Evolutionary conservation across 2,329 filamentous ascomycete genomes (phyloP).

Genomic region (Monascus ruber): DNA sequence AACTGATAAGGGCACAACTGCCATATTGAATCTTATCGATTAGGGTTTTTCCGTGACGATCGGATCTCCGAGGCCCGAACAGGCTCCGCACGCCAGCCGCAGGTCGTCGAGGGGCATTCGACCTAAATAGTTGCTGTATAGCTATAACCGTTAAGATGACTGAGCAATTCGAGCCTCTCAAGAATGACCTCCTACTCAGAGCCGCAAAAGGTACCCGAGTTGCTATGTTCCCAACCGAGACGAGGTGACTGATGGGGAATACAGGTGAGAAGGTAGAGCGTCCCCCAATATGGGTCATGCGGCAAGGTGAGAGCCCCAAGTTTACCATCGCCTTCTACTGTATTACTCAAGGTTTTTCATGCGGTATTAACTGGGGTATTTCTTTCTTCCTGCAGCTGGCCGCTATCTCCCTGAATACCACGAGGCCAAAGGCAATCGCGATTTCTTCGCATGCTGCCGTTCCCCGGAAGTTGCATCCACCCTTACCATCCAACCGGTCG

Average conservation of each 20-base stretch:
- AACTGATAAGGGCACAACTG: neutral
- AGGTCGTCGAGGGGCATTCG: too few species aligned
- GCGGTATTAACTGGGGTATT: neutral
- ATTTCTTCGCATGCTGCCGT: slow-evolving; percentile 98
- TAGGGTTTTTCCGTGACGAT: neutral
- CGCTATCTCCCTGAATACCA: slow-evolving; percentile 98
- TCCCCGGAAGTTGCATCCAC: slow-evolving; percentile 85
- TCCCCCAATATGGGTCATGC: slow-evolving; percentile 98
- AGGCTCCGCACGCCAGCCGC: too few species aligned
- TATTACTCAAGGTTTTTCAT: neutral
- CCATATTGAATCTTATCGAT: neutral
- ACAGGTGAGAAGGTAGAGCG: slow-evolving; percentile 81
- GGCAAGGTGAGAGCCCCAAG: slow-evolving; percentile 58
- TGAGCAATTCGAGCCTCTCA: slow-evolving; percentile 65
- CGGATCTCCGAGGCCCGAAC: too few species aligned
- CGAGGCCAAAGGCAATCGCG: slow-evolving; percentile 74
- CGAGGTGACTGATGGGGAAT: slow-evolving; percentile 7
- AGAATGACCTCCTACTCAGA: slow-evolving; percentile 86
- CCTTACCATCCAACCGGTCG: slow-evolving; percentile 86
- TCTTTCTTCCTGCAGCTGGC: slow-evolving; percentile 51
- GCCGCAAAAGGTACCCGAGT: slow-evolving; percentile 63
- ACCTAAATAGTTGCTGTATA: neutral
- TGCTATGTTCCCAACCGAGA: neutral
- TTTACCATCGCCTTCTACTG: too few species aligned
- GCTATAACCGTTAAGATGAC: slow-evolving; percentile 42